Percentiles rank a stretch among this genome's conserved stretches.
Conservation (phyloP, 2,329 filamentous ascomycete genomes). For the Fusarium abutilonis region DNA sequence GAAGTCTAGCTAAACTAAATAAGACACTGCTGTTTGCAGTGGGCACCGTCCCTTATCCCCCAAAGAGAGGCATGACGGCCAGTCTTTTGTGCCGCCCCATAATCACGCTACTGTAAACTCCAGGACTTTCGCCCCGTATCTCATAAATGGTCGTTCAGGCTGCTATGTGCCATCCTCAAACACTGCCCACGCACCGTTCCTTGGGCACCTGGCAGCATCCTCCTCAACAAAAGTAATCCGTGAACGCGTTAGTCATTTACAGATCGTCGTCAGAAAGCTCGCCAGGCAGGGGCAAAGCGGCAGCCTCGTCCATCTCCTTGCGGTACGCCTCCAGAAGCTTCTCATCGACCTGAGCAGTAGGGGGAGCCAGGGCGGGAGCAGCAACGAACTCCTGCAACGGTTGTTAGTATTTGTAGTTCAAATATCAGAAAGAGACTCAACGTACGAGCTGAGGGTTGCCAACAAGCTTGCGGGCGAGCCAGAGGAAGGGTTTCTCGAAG, state of each 20-base stretch:
- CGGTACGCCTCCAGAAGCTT: conserved; percentile 82
- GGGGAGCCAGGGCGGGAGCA: conserved; percentile 91
- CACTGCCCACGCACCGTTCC: conserved; percentile 40
- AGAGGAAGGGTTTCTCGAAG: conserved; percentile 99
- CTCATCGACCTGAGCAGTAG: conserved; percentile 89
- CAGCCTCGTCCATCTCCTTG: conserved; percentile 87
- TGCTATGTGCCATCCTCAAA: conserved; percentile 47
- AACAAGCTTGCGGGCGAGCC: conserved; percentile 97
- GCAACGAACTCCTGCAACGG: conserved; percentile 87
- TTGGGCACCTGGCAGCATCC: conserved; percentile 40
- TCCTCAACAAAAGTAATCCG: conserved; percentile 46
- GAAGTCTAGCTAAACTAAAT: conserved; percentile 53
- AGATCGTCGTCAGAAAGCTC: conserved; percentile 84
- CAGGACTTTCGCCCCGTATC: conserved; percentile 48
- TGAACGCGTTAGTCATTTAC: conserved; percentile 55
- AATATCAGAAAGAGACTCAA: background rate
- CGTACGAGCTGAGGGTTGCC: conserved; percentile 73
- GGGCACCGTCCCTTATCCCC: conserved; percentile 47
- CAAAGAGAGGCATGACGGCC: conserved; percentile 46
- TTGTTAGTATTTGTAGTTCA: conserved; percentile 42
- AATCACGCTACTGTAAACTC: conserved; percentile 52
- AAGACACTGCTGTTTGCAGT: conserved; percentile 47
- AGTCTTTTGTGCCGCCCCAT: conserved; percentile 47
- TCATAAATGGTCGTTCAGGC: conserved; percentile 54
- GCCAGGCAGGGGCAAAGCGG: conserved; percentile 86